phyloP scores from a whole-genome alignment of 371 early-diverging fungal species.

The Rhizopus microsporus region DNA sequence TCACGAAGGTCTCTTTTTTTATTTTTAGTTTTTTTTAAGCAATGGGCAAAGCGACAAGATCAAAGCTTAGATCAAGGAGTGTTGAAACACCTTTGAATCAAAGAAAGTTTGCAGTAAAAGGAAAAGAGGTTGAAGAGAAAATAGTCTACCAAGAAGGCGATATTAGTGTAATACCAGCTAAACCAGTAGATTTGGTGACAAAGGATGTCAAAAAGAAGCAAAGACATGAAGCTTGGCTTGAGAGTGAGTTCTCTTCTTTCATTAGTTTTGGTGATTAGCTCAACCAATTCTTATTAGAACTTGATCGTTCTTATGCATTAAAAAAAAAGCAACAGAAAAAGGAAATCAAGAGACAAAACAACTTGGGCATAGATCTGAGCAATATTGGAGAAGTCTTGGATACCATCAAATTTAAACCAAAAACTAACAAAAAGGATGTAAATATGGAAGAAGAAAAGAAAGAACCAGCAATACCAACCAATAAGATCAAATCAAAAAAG shows the following conservation, averaged over 20 bases:
- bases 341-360: constrained; percentile 33
- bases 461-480: constrained; percentile 27
- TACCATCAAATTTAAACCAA: constrained; percentile 30
- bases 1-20: constrained; percentile 8
- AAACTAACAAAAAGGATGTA: constrained; percentile 23
- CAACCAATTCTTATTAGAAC: constrained; percentile 29
- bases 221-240: constrained; percentile 61
- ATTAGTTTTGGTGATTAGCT: too few species aligned
- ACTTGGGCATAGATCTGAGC: constrained; percentile 32
- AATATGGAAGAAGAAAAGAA: constrained; percentile 16
- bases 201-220: constrained; percentile 55
- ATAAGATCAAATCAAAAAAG: constrained; percentile 49
- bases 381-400: constrained; percentile 50
- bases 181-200: constrained; percentile 27
- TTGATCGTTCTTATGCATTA: constrained; percentile 53
- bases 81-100: constrained; percentile 18
- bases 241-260: constrained; percentile 37
- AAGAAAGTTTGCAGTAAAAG: constrained; percentile 29
- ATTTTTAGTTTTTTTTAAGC: constrained; percentile 3
- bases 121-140: constrained; percentile 28
- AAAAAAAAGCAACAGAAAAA: constrained; percentile 52
- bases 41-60: constrained; percentile 54
- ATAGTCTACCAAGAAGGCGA: constrained; percentile 16
- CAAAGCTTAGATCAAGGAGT: constrained; percentile 25
- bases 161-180: constrained; percentile 19